Evolutionary conservation across 805 yeast species (phyloP), one percentile per base, ranked within the genome.

Genomic region (Torulaspora maleeae): DNA sequence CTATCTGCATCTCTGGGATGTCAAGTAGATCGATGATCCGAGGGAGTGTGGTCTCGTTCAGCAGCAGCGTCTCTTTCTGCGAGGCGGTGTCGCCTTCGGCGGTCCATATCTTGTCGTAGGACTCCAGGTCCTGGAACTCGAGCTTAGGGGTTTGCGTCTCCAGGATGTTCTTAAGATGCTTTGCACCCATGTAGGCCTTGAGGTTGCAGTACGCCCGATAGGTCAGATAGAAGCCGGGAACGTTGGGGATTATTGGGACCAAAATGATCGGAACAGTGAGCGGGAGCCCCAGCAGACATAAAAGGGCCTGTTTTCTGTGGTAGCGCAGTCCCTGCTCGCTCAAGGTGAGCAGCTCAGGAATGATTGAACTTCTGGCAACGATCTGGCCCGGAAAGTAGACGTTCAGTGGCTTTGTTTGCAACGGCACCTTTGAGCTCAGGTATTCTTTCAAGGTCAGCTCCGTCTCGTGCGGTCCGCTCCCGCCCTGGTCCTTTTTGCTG

Each of bases 141-240:
- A 68, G 56, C 3, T 58, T 52, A 22, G 78, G 61, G 46, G 75
- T 74, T 32, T 69, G 54, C 12, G 60, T 66, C 22, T 73, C 71
- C n/a, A 80, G 59, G 44, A 90, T 68, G 42, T 74, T 75, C 27
- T 73, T 66, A 49, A 90, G 66, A 59, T 87, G 93, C 50, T 73
- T 70, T 4, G 86, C 84, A 0, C 96, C 96, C 34, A 77, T 62
- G 49, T 75, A 70, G 0, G 96, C 96, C 55, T 83, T 84, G 60
- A 82, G 74, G 62, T 91, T 87, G 61, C 96, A 87, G 68, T 88
- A 90, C 15, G 84, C 73, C 49, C 98, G 73, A 61, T 84, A 90
- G 2, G 84, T 73, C 35, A 90, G 66, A 58, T 88, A 91, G 59
- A 91, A 84, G 0, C 96, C 96, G 0, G 98, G 98, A 16, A 90